A percentile compares a stretch with the other conserved stretches of the same genome.
Conservation (phyloP, 139 green algal genomes). For the Chlamydomonas schloesseri region DNA sequence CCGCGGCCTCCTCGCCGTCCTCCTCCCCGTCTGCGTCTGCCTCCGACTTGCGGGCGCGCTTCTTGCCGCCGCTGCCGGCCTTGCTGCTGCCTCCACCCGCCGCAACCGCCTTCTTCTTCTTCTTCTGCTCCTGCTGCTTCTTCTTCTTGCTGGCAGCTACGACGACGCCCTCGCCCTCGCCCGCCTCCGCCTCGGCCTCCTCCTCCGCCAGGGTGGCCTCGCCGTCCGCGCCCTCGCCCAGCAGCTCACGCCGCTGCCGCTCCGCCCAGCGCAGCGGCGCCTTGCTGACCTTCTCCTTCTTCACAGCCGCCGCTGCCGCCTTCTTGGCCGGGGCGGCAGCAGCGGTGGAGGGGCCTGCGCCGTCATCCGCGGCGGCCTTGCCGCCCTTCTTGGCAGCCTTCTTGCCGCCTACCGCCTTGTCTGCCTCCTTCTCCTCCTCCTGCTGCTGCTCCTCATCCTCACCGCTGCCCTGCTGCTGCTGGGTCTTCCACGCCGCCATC, state of each 20-base stretch:
- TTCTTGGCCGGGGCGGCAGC: not conserved
- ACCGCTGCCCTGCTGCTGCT: not conserved
- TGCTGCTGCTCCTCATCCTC: not conserved
- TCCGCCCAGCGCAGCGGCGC: constrained; percentile 27
- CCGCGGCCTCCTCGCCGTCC: not conserved
- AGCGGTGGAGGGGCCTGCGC: too few relatives aligned
- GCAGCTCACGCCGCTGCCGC: constrained; percentile 20
- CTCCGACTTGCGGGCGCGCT: not conserved
- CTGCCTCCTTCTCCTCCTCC: not conserved
- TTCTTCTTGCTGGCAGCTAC: too few relatives aligned
- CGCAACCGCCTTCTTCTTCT: not conserved
- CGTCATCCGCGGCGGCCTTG: too few relatives aligned
- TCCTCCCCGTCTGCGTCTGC: not conserved
- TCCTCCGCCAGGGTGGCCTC: too few relatives aligned
- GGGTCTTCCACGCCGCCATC: not conserved
- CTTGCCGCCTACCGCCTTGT: not conserved
- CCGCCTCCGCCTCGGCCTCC: not conserved
- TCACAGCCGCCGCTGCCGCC: not conserved
- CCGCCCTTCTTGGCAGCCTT: not conserved
- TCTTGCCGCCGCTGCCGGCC: not conserved
- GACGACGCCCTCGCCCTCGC: not conserved
- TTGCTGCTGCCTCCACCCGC: too few relatives aligned
- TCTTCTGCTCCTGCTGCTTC: not conserved
- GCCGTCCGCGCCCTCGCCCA: not conserved
- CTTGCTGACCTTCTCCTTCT: not conserved